Evolutionary conservation across 306 rosid species (phyloP), one percentile per base, ranked within the genome.

Genomic region (Canavalia gladiata): DNA sequence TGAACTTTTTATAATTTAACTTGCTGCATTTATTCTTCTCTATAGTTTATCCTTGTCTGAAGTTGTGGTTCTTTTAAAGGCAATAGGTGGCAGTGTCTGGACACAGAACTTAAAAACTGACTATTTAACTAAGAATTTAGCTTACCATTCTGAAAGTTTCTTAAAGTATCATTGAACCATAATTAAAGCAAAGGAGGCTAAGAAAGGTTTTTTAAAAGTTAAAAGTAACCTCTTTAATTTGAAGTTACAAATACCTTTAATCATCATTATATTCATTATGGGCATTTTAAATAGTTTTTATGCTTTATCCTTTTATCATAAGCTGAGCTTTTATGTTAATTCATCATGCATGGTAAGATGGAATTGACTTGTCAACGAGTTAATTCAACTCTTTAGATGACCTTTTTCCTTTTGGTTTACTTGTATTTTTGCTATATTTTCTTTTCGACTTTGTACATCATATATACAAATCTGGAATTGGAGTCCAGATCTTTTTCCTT

Each of bases 31-130:
- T 62, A 58, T 34, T 58, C 9, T 6, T 68, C 62, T 46, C 18
- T 39, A 29, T 10, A 11, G 41, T 67, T 52, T 42, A 29, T n/a
- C 13, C 13, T 29, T 46, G 39, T 12, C 18, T 43, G 34, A 68
- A n/a, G n/a, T 68, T 68, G 5, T 58, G 56, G 49, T 29, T 18
- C 47, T 55, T 30, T 68, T 18, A 12, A 43, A 83, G 43, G 62
- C 42, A 60, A 10, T 2, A 41, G n/a, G 25, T 58, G 4, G 51
- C 39, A 58, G 10, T 25, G 58, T 1, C 8, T 73, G 75, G 37
- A 57, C 39, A 57, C 41, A 52, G 68, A 30, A 49, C 30, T 9
- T 60, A 41, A 45, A n/a, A 73, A 55, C 39, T 30, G 13, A 7
- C 35, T 29, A 39, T 65, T 81, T 42, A 34, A 42, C 28, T 52